Conservation (phyloP, 768 basidiomycete species). For the Lentinus tigrinus region DNA sequence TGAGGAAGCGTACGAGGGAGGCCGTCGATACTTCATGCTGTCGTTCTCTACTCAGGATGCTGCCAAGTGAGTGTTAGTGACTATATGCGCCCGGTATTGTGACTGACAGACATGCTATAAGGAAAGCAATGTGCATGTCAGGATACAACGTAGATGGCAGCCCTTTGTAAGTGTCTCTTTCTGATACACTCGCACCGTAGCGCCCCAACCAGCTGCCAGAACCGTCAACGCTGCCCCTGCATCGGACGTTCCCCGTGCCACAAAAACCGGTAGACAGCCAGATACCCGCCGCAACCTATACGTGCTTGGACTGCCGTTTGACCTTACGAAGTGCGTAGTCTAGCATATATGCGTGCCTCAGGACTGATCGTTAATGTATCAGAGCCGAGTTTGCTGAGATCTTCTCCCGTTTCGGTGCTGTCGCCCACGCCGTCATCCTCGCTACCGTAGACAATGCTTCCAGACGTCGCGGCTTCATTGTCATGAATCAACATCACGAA, state of each 20-base stretch:
- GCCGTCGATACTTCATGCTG: conserved; percentile 46
- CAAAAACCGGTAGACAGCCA: conserved; percentile 32
- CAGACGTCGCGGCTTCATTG: conserved; percentile 78
- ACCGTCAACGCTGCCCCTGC: conserved; percentile 22
- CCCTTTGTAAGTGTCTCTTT: conserved; percentile 46
- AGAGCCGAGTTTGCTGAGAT: conserved; percentile 52
- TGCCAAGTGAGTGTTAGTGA: conserved; percentile 42
- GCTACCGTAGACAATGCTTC: conserved; percentile 85
- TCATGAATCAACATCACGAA: conserved; percentile 74
- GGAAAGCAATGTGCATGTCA: conserved; percentile 68
- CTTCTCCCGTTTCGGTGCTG: conserved; percentile 65
- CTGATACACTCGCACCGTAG: neutral
- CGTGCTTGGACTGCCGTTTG: conserved; percentile 80
- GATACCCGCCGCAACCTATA: conserved; percentile 75
- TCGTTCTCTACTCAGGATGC: conserved; percentile 53
- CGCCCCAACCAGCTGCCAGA: neutral
- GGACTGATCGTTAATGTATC: neutral
- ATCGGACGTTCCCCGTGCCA: conserved; percentile 19
- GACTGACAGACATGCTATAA: conserved; percentile 24
- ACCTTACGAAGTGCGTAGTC: conserved; percentile 64
- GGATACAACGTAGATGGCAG: conserved; percentile 56
- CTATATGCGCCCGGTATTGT: conserved; percentile 3
- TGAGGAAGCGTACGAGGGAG: conserved; percentile 19
- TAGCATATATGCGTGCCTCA: neutral
- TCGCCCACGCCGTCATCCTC: conserved; percentile 76